Percentiles rank a stretch among this genome's conserved stretches.
Evolutionary conservation across 805 yeast species (phyloP).

Genomic region (Candida silvicultrix): DNA sequence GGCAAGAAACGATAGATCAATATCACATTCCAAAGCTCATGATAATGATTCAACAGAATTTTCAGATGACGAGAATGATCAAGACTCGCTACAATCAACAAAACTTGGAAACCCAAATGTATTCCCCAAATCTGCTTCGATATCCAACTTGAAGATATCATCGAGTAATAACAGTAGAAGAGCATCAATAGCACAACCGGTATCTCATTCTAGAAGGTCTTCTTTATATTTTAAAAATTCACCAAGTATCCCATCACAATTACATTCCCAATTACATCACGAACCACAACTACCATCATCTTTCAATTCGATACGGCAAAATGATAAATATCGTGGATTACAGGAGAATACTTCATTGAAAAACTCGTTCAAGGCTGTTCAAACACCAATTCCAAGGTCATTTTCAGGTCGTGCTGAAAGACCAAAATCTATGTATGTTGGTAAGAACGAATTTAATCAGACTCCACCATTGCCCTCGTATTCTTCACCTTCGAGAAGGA

Average conservation of each 20-base stretch:
- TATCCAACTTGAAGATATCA: not conserved
- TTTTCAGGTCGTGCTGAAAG: conserved; percentile 5
- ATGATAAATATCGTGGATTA: not conserved
- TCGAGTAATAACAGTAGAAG: not conserved
- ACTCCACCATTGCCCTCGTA: not conserved
- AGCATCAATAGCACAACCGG: no score
- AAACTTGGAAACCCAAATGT: no score
- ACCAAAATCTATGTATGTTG: not conserved
- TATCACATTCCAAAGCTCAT: no score
- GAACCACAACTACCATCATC: not conserved
- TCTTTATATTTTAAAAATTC: not conserved
- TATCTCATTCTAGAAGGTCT: not conserved
- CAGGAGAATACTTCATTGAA: not conserved
- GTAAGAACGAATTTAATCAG: not conserved
- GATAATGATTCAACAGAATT: conserved; percentile 4
- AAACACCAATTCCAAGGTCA: conserved; percentile 11
- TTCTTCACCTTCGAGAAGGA: not conserved
- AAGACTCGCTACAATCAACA: no score
- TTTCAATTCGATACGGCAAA: not conserved
- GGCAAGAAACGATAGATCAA: conserved; percentile 2
- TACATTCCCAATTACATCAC: not conserved
- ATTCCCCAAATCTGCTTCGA: not conserved
- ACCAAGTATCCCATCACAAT: not conserved
- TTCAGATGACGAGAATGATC: conserved; percentile 1
- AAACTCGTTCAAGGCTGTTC: conserved; percentile 5